phyloP scores from a whole-genome alignment of 495 filamentous ascomycete species.

The Eremomyces bilateralis region DNA sequence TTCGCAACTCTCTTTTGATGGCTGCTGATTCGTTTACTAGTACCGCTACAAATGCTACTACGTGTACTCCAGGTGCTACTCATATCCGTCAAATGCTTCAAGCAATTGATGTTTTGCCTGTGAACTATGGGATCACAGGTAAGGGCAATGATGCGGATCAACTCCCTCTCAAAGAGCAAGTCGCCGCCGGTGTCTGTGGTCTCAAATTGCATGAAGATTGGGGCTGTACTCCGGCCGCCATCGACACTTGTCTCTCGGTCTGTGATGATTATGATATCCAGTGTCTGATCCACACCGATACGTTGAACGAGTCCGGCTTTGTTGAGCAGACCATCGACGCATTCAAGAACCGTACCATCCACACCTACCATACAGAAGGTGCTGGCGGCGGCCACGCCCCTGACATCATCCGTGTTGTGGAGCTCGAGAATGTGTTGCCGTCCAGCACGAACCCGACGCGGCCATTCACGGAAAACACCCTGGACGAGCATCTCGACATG shows the following conservation, averaged over 20 bases:
- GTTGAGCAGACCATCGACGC: conserved; percentile 80
- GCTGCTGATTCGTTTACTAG: too few relatives aligned
- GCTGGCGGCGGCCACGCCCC: conserved; percentile 92
- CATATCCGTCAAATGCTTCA: conserved; percentile 89
- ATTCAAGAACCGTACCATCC: conserved; percentile 78
- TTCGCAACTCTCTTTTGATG: too few relatives aligned
- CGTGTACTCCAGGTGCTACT: conserved; percentile 70
- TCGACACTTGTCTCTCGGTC: conserved; percentile 68
- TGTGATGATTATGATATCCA: conserved; percentile 88
- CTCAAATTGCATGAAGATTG: conserved; percentile 97
- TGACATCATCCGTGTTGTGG: conserved; percentile 89
- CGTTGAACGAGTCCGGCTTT: conserved; percentile 91
- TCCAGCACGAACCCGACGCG: conserved; percentile 85
- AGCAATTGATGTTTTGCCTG: conserved; percentile 62
- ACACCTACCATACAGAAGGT: conserved; percentile 97
- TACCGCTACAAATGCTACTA: conserved; percentile 87
- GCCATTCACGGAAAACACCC: conserved; percentile 78
- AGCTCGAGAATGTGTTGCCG: conserved; percentile 79
- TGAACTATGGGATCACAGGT: conserved; percentile 87
- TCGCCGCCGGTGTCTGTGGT: conserved; percentile 65
- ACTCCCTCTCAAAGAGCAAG: conserved; percentile 55
- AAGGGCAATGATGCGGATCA: conserved; percentile 84
- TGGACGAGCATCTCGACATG: conserved; percentile 97
- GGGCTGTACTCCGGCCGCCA: conserved; percentile 81
- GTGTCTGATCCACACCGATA: conserved; percentile 94